phyloP scores from a whole-genome alignment of 306 rosid genomes.

The Luffa aegyptiaca region DNA sequence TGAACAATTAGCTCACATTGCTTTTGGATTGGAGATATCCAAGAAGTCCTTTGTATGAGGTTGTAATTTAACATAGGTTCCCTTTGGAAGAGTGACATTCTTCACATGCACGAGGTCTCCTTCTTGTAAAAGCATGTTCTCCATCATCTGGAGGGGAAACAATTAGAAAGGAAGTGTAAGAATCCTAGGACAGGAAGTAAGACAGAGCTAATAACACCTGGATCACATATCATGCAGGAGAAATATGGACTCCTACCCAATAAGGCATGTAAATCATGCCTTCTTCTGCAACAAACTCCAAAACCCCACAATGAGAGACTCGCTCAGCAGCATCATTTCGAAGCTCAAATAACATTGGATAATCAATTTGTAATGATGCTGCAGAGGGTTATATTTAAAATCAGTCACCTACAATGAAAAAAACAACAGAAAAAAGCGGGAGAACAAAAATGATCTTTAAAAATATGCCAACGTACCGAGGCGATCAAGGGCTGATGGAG shows the following conservation, averaged over 20 bases:
- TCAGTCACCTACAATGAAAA: slow-evolving; percentile 13
- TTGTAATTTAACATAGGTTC: slow-evolving; percentile 92
- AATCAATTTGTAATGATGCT: slow-evolving; percentile 97
- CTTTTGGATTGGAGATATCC: slow-evolving; percentile 97
- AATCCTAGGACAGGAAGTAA: slow-evolving; percentile 1
- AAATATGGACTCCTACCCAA: slow-evolving; percentile 58
- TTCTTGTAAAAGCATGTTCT: slow-evolving; percentile 94
- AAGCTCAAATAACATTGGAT: slow-evolving; percentile 95
- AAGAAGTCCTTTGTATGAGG: slow-evolving; percentile 93
- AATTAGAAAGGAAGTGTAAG: neutral
- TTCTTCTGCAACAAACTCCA: slow-evolving; percentile 97
- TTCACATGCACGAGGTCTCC: slow-evolving; percentile 77
- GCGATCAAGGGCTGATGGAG: slow-evolving; percentile 98
- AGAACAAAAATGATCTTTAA: neutral
- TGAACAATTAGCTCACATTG: slow-evolving; percentile 55
- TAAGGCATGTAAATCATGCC: slow-evolving; percentile 99
- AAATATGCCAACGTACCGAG: slow-evolving; percentile 58
- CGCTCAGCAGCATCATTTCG: slow-evolving; percentile 58
- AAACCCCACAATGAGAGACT: slow-evolving; percentile 94
- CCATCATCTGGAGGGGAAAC: slow-evolving; percentile 68
- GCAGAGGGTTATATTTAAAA: slow-evolving; percentile 22
- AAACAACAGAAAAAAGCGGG: neutral
- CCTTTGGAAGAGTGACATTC: slow-evolving; percentile 92
- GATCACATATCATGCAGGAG: slow-evolving; percentile 10
- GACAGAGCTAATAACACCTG: neutral